Percentiles rank a stretch among this genome's conserved stretches.
Evolutionary conservation across 2,329 filamentous ascomycete genomes (phyloP).

Genomic region (Talaromyces marneffei): DNA sequence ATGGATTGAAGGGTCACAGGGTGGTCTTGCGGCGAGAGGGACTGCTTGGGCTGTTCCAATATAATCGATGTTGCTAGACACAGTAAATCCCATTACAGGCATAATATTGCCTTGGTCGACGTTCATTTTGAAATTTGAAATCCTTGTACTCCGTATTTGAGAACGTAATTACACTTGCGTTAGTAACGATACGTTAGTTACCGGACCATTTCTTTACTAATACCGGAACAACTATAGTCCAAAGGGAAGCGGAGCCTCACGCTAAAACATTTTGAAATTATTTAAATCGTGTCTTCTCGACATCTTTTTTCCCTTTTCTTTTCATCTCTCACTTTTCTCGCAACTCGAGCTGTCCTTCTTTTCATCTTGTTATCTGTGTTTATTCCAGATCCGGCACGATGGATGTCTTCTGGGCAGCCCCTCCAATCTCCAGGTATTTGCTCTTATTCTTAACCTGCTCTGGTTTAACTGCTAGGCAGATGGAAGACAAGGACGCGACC

Average conservation of each 20-base stretch:
- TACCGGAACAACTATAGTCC: slow-evolving; percentile 7
- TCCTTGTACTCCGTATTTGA: neutral
- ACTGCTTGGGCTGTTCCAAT: slow-evolving; percentile 29
- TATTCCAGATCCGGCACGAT: slow-evolving; percentile 29
- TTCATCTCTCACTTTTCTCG: neutral
- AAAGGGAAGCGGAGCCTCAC: slow-evolving; percentile 9
- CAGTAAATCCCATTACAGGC: neutral
- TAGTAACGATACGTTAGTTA: neutral
- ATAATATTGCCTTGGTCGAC: neutral
- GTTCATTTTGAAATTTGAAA: neutral
- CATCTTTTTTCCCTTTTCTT: neutral
- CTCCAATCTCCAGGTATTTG: slow-evolving; percentile 60
- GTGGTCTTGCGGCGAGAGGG: slow-evolving; percentile 60
- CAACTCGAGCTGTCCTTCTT: neutral
- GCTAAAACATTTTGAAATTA: slow-evolving; percentile 1
- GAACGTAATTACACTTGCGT: neutral
- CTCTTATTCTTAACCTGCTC: slow-evolving; percentile 7
- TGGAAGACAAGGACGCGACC: slow-evolving; percentile 21
- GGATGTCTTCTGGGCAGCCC: slow-evolving; percentile 60
- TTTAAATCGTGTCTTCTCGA: slow-evolving; percentile 8
- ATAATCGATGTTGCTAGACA: neutral
- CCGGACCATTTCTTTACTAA: neutral
- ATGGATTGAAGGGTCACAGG: slow-evolving; percentile 59
- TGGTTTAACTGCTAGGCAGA: neutral
- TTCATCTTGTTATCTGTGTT: neutral